phyloP scores from a whole-genome alignment of 2,329 filamentous ascomycete species.

The Dryadomyces quercivorus region DNA sequence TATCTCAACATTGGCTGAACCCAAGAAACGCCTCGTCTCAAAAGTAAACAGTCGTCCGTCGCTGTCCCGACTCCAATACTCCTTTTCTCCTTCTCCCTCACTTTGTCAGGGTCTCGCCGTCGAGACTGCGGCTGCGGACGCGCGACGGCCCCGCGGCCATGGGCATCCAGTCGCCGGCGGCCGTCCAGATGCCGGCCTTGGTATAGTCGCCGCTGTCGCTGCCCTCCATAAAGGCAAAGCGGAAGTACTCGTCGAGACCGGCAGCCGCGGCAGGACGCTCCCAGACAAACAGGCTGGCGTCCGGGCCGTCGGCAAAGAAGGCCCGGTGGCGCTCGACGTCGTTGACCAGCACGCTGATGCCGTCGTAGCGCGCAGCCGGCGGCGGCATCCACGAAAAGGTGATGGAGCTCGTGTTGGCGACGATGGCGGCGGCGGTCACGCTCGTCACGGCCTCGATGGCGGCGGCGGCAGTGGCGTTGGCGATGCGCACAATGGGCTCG shows the following conservation, averaged over 20 bases:
- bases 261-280: conserved; percentile 29
- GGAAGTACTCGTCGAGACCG: conserved; percentile 55
- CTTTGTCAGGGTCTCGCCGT: conserved; percentile 3
- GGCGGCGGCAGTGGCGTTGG: conserved; percentile 7
- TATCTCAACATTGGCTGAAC: not conserved
- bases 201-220: conserved; percentile 57
- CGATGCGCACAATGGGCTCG: conserved; percentile 31
- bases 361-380: conserved; percentile 48
- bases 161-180: conserved; percentile 49
- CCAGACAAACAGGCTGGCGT: conserved; percentile 42
- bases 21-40: too few species aligned
- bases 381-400: conserved; percentile 42
- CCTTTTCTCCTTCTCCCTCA: not conserved
- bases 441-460: conserved; percentile 4
- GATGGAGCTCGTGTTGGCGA: conserved; percentile 47
- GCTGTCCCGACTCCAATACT: too few species aligned
- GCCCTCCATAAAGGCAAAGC: conserved; percentile 63
- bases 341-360: conserved; percentile 70
- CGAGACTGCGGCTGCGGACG: conserved; percentile 20
- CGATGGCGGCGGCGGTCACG: conserved; percentile 9
- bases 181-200: conserved; percentile 59
- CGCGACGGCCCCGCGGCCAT: conserved; percentile 52
- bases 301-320: conserved; percentile 46
- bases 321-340: conserved; percentile 72
- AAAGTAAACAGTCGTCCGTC: too few species aligned